Base-by-base conservation (phyloP, 805 yeast genomes). In the Pichia membranifaciens region DNA sequence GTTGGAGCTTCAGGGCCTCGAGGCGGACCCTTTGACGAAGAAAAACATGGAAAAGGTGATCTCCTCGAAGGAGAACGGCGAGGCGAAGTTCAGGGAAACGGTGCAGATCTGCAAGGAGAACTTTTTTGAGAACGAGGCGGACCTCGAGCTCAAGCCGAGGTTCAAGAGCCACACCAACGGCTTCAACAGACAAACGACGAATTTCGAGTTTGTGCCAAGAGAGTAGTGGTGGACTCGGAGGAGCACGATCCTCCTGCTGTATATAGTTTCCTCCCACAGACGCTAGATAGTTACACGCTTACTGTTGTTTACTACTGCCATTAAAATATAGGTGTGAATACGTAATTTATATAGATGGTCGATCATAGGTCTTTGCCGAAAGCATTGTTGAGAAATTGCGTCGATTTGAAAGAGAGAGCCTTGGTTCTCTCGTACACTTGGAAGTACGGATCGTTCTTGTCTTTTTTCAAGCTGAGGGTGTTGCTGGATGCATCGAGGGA, bases 381-480 rank as follows among this genome's bases (percentile, higher is more conserved):
- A 44, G 76, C 72, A 48, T 72, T 71, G 47, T 73, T 71, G 52
- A 79, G 69, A 39, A 78, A 68, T 63, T 80, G 84, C 60, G 72
- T 74, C 17, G 83, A 75, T 58, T 78, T 74, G 68, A 75, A 79
- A 32, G 78, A 73, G 56, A 81, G 66, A 4, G 80, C 80, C 70
- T 81, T 81, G n/a, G 85, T 79, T 62, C 75, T 78, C 57, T 81
- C 86, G 52, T 77, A 75, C 35, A 85, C 76, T 54, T 81, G 84
- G 54, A 85, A 88, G 67, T 83, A 74, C 36, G 79, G 78, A 56
- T 79, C 70, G 43, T 72, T 72, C 48, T 79, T 76, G 54, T 78
- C 79, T 60, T 74, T 74, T 62, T 75, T 74, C 49, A 81, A 68
- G 29, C 29, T 25, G 29, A 25, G 29, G 25, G 77, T 72, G 20